Percentiles rank a stretch among this genome's conserved stretches.
Conservation (phyloP, 2,329 filamentous ascomycete genomes). For the Alternaria sp. region DNA sequence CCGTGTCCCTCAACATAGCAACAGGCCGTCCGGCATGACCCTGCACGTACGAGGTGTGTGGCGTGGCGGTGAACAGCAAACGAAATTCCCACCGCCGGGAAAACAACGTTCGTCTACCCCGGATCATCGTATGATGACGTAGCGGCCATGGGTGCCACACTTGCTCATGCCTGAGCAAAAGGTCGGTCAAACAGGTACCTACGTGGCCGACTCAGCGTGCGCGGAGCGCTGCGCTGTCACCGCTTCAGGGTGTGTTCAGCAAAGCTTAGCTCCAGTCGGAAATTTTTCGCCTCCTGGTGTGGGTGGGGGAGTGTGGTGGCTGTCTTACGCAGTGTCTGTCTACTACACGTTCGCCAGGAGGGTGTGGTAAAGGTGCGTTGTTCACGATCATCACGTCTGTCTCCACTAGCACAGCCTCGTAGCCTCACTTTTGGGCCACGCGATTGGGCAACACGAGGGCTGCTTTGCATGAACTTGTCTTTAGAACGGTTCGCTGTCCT, state of each 20-base stretch:
- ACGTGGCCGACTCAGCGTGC: conserved; percentile 32
- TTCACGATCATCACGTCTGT: conserved; percentile 1
- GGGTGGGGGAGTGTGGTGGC: background rate
- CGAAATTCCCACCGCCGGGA: conserved; percentile 23
- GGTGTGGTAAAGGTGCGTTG: conserved; percentile 34
- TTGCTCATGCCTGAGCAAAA: background rate
- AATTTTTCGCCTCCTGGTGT: background rate
- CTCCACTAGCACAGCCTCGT: conserved; percentile 24
- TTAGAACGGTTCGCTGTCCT: conserved; percentile 26
- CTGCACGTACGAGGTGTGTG: background rate
- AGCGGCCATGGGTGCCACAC: conserved; percentile 17
- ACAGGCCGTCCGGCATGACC: conserved; percentile 25
- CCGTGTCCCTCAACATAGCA: conserved; percentile 11
- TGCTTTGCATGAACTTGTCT: conserved; percentile 30
- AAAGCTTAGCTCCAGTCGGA: background rate
- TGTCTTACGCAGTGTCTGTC: background rate
- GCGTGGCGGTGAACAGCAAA: conserved; percentile 39
- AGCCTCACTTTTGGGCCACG: conserved; percentile 11
- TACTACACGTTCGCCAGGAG: conserved; percentile 5
- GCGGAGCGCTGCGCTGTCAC: conserved; percentile 30
- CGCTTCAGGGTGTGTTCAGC: conserved; percentile 4
- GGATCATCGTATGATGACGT: conserved; percentile 36
- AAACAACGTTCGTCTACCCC: conserved; percentile 24
- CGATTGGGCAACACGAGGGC: conserved; percentile 12
- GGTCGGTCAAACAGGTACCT: conserved; percentile 31